A percentile compares a stretch with the other conserved stretches of the same genome.
These are phyloP conservation scores for Syzygium malaccense DNA, from an alignment of 441 rosid genomes.

Conservation along the genomic window DNA sequence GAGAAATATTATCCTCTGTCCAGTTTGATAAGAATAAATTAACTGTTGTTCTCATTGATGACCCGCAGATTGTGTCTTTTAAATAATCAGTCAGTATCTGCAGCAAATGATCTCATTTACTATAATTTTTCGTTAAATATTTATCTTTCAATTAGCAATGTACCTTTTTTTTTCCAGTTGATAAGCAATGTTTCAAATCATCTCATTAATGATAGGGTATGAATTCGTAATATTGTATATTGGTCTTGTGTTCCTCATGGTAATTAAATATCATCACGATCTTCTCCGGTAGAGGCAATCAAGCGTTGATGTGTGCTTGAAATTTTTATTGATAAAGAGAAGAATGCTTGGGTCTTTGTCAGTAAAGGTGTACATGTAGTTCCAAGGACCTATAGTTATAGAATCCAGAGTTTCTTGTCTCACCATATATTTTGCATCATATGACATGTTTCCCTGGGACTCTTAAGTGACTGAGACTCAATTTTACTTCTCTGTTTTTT, in stretches of 20 bases:
- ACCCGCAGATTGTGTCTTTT: background rate
- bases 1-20: background rate
- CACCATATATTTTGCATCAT: background rate
- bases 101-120: background rate
- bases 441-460: background rate
- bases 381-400: background rate
- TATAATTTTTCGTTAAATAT: background rate
- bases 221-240: background rate
- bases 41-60: background rate
- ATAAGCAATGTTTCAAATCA: background rate
- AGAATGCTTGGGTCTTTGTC: background rate
- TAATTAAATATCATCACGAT: background rate
- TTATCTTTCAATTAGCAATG: background rate
- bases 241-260: background rate
- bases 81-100: background rate
- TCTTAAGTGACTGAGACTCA: background rate
- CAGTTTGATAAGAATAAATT: background rate
- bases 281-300: background rate
- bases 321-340: background rate
- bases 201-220: background rate
- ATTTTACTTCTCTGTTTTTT: background rate
- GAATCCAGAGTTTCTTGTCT: background rate
- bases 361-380: background rate
- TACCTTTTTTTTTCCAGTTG: background rate
- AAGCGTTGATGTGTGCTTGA: background rate